Evolutionary conservation across 2,329 filamentous ascomycete genomes (phyloP), one percentile per base, ranked within the genome.

Genomic region (Monilinia vaccinii-corymbosi): DNA sequence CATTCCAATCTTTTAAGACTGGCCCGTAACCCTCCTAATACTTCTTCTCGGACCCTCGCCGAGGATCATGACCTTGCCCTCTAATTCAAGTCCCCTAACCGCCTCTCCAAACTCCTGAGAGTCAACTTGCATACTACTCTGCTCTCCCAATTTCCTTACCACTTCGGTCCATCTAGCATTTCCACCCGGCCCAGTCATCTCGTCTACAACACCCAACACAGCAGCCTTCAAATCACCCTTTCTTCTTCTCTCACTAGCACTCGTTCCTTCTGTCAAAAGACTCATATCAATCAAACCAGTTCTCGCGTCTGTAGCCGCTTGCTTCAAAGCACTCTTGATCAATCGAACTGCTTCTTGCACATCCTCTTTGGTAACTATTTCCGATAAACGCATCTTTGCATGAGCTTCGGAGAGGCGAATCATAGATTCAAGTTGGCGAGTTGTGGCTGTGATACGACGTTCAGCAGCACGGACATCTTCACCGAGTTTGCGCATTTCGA

Each of bases 261-360:
- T 91, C 2, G 90, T 95, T n/a, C 94, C 94, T 71, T 97, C 94
- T 0, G 92, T 97, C 64, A 99, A 79, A 52, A 99, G 78, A 60
- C 89, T 88, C 94, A 99, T 97, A 72, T 99, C 94, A 70, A 99
- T 97, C 60, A 96, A 81, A 59, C 94, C 94, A 0, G 87, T 90
- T 68, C 96, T 81, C 0, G 90, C 78, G 72, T 99, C 95, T 0
- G 95, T 99, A n/a, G 94, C 94, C 0, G 93, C 90, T 65, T 96
- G 95, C 79, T 97, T 97, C 71, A 99, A 84, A 1, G 95, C 94
- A 0, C 86, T 89, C 70, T 93, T 91, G 74, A 99, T 99, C 46
- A 99, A 80, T 13, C 94, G 87, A 50, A 96, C 90, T 0, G 94
- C 92, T 76, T 99, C 94, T 53, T 84, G 77, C 7, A 99, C 95